Conservation (phyloP, 208 protist genomes). For the Trypanosoma brucei region DNA sequence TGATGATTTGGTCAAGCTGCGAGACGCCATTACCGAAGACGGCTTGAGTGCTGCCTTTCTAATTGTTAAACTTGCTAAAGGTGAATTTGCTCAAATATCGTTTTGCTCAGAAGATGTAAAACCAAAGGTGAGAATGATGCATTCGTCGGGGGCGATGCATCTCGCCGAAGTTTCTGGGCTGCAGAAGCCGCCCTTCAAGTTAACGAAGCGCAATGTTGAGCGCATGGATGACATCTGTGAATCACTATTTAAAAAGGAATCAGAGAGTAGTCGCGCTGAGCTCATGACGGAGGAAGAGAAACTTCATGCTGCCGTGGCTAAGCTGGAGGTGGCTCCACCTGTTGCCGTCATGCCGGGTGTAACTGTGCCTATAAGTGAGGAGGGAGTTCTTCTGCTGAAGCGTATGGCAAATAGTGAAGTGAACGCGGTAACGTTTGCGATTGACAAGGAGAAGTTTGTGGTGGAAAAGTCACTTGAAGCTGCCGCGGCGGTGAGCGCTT, state of each 20-base stretch:
- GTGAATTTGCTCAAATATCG: conserved; percentile 35
- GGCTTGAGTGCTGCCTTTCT: conserved; percentile 35
- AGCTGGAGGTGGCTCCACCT: conserved; percentile 63
- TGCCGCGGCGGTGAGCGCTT: neutral
- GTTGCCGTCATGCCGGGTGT: conserved; percentile 57
- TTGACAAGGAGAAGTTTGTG: conserved; percentile 24
- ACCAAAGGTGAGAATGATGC: conserved; percentile 62
- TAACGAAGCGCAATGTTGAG: conserved; percentile 22
- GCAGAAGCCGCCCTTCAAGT: neutral
- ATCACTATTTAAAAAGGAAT: conserved; percentile 41
- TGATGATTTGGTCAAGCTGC: conserved; percentile 32
- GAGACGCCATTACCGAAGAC: conserved; percentile 22
- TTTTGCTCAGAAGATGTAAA: conserved; percentile 45
- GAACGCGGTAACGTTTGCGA: conserved; percentile 42
- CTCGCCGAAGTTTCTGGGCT: conserved; percentile 26
- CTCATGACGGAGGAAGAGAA: conserved; percentile 79
- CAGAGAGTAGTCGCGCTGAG: conserved; percentile 23
- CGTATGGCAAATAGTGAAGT: conserved; percentile 29
- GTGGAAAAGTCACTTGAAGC: conserved; percentile 17
- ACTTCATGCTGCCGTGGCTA: conserved; percentile 34
- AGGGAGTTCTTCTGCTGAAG: conserved; percentile 30
- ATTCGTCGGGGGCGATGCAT: conserved; percentile 39
- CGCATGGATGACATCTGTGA: conserved; percentile 32
- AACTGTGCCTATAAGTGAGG: conserved; percentile 31
- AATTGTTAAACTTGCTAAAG: conserved; percentile 32